These are phyloP conservation scores for Phytophthora gonapodyides DNA, from an alignment of 352 stramenopile species.

Conservation along the genomic window DNA sequence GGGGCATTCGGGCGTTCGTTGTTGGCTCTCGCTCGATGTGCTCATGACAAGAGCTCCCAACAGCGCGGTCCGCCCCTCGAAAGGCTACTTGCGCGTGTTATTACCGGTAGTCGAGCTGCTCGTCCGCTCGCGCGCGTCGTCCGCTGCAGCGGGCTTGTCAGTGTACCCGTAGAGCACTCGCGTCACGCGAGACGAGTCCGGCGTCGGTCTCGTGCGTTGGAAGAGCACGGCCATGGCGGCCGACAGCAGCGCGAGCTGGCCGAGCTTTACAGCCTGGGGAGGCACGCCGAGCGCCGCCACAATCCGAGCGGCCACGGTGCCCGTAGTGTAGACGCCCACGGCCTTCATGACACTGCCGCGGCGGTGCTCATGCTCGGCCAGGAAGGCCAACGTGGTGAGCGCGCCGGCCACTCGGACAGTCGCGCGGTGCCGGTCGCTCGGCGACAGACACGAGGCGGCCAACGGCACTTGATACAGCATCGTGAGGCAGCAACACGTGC, in stretches of 20 bases:
- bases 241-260: constrained; percentile 50
- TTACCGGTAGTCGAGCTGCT: constrained; percentile 11
- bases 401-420: constrained; percentile 44
- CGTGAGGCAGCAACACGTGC: constrained; percentile 63
- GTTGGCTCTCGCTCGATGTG: constrained; percentile 7
- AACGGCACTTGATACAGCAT: constrained; percentile 66
- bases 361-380: constrained; percentile 57
- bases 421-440: constrained; percentile 35
- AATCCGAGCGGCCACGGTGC: constrained; percentile 39
- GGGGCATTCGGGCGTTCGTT: constrained; percentile 3
- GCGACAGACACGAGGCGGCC: constrained; percentile 51
- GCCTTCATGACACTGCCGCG: constrained; percentile 62
- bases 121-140: constrained; percentile 11
- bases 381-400: constrained; percentile 49
- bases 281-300: constrained; percentile 25
- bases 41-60: background rate
- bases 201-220: constrained; percentile 32
- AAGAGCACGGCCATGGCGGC: constrained; percentile 55
- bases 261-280: constrained; percentile 19
- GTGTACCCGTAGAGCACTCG: constrained; percentile 62
- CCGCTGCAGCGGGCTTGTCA: constrained; percentile 19
- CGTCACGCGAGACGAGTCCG: constrained; percentile 50
- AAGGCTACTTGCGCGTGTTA: background rate
- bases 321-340: constrained; percentile 56
- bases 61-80: constrained; percentile 21